Conservation (phyloP, 2,329 filamentous ascomycete species). For the Botrytis elliptica region DNA sequence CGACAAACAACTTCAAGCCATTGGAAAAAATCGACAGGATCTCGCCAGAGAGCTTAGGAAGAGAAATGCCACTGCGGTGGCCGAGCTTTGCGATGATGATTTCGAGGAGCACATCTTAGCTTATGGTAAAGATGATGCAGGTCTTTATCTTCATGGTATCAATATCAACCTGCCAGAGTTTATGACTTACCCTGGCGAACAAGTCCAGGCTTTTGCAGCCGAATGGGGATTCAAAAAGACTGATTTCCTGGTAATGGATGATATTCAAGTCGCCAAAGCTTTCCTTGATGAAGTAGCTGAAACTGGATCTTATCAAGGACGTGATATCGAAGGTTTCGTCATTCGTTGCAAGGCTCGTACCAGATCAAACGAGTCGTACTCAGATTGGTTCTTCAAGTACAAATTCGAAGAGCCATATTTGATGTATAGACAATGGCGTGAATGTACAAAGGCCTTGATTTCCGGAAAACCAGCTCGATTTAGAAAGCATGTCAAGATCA, state of each 20-base stretch:
- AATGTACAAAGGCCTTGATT: conserved; percentile 91
- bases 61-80: conserved; percentile 91
- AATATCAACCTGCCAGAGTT: conserved; percentile 95
- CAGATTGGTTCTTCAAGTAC: conserved; percentile 99
- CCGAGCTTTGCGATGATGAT: conserved; percentile 90
- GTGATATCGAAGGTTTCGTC: conserved; percentile 95
- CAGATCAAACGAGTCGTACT: conserved; percentile 53
- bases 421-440: conserved; percentile 98
- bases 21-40: conserved; percentile 77
- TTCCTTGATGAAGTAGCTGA: conserved; percentile 86
- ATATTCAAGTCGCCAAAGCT: conserved; percentile 68
- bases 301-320: conserved; percentile 83
- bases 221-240: conserved; percentile 94
- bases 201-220: conserved; percentile 88
- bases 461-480: conserved; percentile 68
- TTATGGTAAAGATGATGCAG: conserved; percentile 78
- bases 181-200: conserved; percentile 74
- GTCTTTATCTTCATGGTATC: conserved; percentile 92
- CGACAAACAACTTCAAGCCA: conserved; percentile 70
- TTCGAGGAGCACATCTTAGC: conserved; percentile 97
- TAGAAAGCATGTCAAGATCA: conserved; percentile 87
- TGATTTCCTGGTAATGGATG: conserved; percentile 73
- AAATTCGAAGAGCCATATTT: conserved; percentile 99
- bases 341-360: conserved; percentile 76
- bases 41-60: conserved; percentile 71